Evolutionary conservation across 495 filamentous ascomycete genomes (phyloP).

Genomic region (Annulohypoxylon nitens): DNA sequence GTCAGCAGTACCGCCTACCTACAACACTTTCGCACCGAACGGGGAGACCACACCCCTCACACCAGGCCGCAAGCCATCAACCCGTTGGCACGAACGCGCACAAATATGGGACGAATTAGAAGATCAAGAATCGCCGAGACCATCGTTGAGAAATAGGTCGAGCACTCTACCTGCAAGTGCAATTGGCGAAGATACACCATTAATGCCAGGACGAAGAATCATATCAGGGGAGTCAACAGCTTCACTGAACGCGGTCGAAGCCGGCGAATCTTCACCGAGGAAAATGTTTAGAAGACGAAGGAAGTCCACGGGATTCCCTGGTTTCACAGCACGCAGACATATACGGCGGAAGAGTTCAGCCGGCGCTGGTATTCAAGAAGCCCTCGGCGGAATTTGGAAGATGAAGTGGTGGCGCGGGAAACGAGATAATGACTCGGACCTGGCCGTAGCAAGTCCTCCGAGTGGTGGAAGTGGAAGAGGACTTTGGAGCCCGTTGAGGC

Average conservation of each 20-base stretch:
- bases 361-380: slow-evolving; percentile 54
- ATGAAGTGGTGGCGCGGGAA: slow-evolving; percentile 58
- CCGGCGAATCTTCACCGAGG: slow-evolving; percentile 42
- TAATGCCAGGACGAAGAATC: slow-evolving; percentile 45
- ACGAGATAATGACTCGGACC: slow-evolving; percentile 31
- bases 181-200: slow-evolving; percentile 47
- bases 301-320: slow-evolving; percentile 67
- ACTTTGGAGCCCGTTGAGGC: slow-evolving; percentile 32
- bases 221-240: slow-evolving; percentile 48
- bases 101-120: slow-evolving; percentile 78
- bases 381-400: slow-evolving; percentile 55
- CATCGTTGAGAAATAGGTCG: slow-evolving; percentile 55
- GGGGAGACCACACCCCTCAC: slow-evolving; percentile 51
- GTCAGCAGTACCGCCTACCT: slow-evolving; percentile 52
- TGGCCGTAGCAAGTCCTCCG: slow-evolving; percentile 41
- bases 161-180: slow-evolving; percentile 52
- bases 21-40: slow-evolving; percentile 62
- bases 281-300: slow-evolving; percentile 57
- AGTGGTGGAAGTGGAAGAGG: slow-evolving; percentile 31
- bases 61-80: slow-evolving; percentile 49
- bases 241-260: slow-evolving; percentile 36
- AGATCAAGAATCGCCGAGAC: slow-evolving; percentile 63
- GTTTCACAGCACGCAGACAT: slow-evolving; percentile 61
- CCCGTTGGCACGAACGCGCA: slow-evolving; percentile 67
- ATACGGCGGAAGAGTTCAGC: slow-evolving; percentile 50